phyloP scores from a whole-genome alignment of 73 alveolate species.

The Effrenium voratum region DNA sequence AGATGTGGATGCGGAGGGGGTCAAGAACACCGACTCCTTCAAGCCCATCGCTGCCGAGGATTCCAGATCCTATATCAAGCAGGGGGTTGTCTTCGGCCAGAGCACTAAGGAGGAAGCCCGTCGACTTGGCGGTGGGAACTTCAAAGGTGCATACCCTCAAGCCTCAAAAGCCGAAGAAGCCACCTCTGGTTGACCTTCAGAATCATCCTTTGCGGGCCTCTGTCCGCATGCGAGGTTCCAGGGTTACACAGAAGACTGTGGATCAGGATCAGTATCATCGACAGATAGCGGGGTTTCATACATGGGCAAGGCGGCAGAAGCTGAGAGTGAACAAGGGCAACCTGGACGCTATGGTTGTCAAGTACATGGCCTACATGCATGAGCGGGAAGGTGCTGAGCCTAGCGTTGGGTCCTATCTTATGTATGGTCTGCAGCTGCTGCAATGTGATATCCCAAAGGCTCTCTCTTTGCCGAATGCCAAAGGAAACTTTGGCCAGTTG shows the following conservation, averaged over 20 bases:
- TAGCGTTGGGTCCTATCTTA: neutral
- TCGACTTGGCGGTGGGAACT: neutral
- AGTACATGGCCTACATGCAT: neutral
- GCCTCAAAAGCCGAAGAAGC: neutral
- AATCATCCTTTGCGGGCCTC: neutral
- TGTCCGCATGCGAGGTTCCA: neutral
- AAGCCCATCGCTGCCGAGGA: neutral
- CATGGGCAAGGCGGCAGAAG: neutral
- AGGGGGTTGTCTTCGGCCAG: conserved; percentile 25
- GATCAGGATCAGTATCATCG: neutral
- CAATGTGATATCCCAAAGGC: neutral
- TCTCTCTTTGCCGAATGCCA: neutral
- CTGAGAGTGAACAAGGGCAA: neutral
- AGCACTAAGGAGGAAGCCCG: neutral
- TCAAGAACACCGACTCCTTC: neutral
- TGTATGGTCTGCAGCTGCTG: neutral
- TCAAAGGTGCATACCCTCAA: neutral
- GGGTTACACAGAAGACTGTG: conserved; percentile 20
- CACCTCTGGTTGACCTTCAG: neutral
- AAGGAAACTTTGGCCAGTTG: neutral
- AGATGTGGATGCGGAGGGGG: neutral
- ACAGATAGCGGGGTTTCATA: neutral
- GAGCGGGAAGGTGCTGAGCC: conserved; percentile 16
- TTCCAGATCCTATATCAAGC: no score
- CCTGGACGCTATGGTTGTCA: neutral